Evolutionary conservation across 768 basidiomycete species (phyloP), one percentile per base, ranked within the genome.

Genomic region (Phanerochaete sordida): DNA sequence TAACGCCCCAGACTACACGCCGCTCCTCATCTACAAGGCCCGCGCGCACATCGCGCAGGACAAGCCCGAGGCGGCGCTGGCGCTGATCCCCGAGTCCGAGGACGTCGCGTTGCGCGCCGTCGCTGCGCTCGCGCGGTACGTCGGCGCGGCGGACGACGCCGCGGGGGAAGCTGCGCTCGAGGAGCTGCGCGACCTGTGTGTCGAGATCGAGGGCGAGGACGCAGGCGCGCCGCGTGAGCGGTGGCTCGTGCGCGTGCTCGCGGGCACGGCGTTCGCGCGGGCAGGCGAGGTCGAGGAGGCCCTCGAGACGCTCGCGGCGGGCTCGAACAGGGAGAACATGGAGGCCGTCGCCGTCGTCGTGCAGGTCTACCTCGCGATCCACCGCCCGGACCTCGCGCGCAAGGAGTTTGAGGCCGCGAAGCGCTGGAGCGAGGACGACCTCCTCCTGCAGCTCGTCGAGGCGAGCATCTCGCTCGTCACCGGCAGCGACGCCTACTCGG

Each of bases 281-380:
- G 91, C 91, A 16, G 89, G 87, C 1, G 95, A 97, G 74, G 74
- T 90, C 12, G 95, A 97, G 73, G 95, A 98, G 74, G 95, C 94
- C 1, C 76, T 97, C 26, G 95, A 96, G 73, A 95, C 91, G 0
- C 79, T 98, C 31, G 86, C 87, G 8, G 83, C 76, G 11, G 81
- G 82, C 45, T 70, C 82, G 6, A 88, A 86, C 50, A 84, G 84
- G 31, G 83, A 88, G 63, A 90, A 92, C 66, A 81, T 94, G 37
- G 95, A 98, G 79, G 90, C 91, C 44, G 87, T 92, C 35, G 89
- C 93, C 3, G 74, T 93, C 46, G 84, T 90, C 49, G 85, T 90
- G 13, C 92, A 96, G 69, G 84, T 96, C 53, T 91, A 94, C 70
- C 84, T 98, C 37, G 91, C 92, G n/a, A 91, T 95, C 59, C 84